Evolutionary conservation across 1,139 yeast genomes (phyloP).

Genomic region (Debaryomyces nepalensis): DNA sequence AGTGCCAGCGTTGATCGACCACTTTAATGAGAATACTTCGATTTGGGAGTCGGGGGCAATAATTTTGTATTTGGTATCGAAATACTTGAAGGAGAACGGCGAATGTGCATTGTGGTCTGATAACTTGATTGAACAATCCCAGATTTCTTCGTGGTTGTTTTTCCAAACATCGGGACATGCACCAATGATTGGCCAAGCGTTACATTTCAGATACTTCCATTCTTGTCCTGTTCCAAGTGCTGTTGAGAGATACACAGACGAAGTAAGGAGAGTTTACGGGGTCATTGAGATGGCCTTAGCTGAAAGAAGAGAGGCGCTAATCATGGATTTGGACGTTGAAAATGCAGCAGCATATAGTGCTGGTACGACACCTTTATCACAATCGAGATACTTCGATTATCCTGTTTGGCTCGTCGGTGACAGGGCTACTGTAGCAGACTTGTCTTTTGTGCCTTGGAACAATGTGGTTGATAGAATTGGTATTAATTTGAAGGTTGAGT

Average conservation of each 20-base stretch:
- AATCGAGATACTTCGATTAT: slow-evolving; percentile 84
- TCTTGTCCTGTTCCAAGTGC: slow-evolving; percentile 87
- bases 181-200: slow-evolving; percentile 97
- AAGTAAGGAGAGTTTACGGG: slow-evolving; percentile 90
- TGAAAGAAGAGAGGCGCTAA: slow-evolving; percentile 86
- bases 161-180: slow-evolving; percentile 97
- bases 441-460: slow-evolving; percentile 95
- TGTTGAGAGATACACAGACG: slow-evolving; percentile 88
- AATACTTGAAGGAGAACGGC: slow-evolving; percentile 69
- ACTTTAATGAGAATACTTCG: slow-evolving; percentile 74
- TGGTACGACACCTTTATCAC: slow-evolving; percentile 86
- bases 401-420: slow-evolving; percentile 97
- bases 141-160: slow-evolving; percentile 86
- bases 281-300: slow-evolving; percentile 96
- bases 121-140: slow-evolving; percentile 81
- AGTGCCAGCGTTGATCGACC: slow-evolving; percentile 93
- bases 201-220: slow-evolving; percentile 91
- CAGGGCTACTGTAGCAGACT: slow-evolving; percentile 86
- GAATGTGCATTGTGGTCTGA: slow-evolving; percentile 82
- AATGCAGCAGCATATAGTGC: slow-evolving; percentile 88
- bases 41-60: slow-evolving; percentile 97
- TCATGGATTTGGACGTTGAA: slow-evolving; percentile 88
- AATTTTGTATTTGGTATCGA: slow-evolving; percentile 72
- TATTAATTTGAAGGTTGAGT: slow-evolving; percentile 81
- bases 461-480: slow-evolving; percentile 94